These are phyloP conservation scores for Dittrichia graveolens DNA, from an alignment of 129 eudicot species.

Conservation along the genomic window DNA sequence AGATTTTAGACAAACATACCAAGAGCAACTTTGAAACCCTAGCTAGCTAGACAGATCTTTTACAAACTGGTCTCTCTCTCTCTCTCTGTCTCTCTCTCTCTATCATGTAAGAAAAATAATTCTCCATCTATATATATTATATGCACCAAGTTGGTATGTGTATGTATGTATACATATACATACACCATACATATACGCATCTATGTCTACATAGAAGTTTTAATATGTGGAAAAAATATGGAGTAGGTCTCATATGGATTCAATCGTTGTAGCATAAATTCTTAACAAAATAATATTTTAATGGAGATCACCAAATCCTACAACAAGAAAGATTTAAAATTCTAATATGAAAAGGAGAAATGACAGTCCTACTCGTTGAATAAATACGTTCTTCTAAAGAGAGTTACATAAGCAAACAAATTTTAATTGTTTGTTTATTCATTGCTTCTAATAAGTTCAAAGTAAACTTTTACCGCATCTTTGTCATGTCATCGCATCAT, in stretches of 20 bases:
- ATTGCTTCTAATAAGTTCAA: constrained; percentile 61
- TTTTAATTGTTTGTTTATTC: constrained; percentile 44
- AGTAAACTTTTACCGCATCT: constrained; percentile 44
- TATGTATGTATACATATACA: constrained; percentile 33
- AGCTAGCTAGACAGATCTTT: constrained; percentile 50
- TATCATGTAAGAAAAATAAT: constrained; percentile 37
- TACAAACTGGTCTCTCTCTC: constrained; percentile 39
- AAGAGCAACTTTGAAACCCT: constrained; percentile 53
- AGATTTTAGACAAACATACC: constrained; percentile 35
- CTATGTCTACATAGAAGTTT: constrained; percentile 13
- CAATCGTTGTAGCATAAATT: constrained; percentile 46
- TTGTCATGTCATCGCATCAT: constrained; percentile 43
- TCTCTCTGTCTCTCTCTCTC: constrained; percentile 45
- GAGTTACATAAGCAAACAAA: constrained; percentile 45
- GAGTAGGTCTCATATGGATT: constrained; percentile 36
- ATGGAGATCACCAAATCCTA: constrained; percentile 33
- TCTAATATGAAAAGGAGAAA: constrained; percentile 26
- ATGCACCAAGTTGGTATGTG: constrained; percentile 25
- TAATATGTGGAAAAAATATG: constrained; percentile 18
- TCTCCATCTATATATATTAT: constrained; percentile 33
- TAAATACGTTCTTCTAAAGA: constrained; percentile 43
- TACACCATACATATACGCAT: constrained; percentile 34
- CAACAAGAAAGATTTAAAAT: constrained; percentile 20
- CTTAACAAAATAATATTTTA: constrained; percentile 22
- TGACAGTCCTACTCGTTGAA: constrained; percentile 46